Percentiles rank a stretch among this genome's conserved stretches.
These are phyloP conservation scores for Parvularia atlantis DNA, from an alignment of 78 protist species.

Conservation along the genomic window DNA sequence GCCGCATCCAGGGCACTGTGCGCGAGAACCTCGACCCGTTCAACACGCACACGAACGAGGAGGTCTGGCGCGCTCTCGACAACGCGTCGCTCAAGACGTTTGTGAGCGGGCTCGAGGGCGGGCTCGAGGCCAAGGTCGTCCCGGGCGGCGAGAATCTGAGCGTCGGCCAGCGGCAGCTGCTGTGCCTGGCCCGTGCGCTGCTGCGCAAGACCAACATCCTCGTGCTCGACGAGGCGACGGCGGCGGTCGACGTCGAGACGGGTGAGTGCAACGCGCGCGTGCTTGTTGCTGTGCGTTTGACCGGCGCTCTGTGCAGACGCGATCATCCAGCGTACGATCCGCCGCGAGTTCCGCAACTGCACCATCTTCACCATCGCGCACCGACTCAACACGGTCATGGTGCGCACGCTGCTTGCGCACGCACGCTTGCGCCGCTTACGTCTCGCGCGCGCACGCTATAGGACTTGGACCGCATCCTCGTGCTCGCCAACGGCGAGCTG, in stretches of 20 bases:
- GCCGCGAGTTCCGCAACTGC: slow-evolving; percentile 46
- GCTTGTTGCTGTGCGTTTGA: no score
- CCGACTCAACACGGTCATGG: slow-evolving; percentile 83
- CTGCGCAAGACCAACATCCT: slow-evolving; percentile 50
- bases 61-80: slow-evolving; percentile 3
- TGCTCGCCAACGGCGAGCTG: slow-evolving; percentile 51
- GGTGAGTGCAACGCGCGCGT: no score
- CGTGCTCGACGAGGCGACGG: slow-evolving; percentile 87
- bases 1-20: slow-evolving; percentile 62
- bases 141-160: slow-evolving; percentile 54
- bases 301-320: no score
- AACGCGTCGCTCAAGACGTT: background rate
- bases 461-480: slow-evolving; percentile 40
- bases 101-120: background rate
- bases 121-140: background rate
- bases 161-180: slow-evolving; percentile 78
- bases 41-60: background rate
- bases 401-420: slow-evolving; percentile 23
- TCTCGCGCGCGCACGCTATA: slow-evolving; percentile 25
- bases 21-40: slow-evolving; percentile 59
- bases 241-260: slow-evolving; percentile 71
- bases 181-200: slow-evolving; percentile 91
- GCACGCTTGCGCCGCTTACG: no score
- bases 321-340: slow-evolving; percentile 61
- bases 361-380: slow-evolving; percentile 84